Evolutionary conservation across 1,139 yeast species (phyloP), one percentile per base, ranked within the genome.

Genomic region (Candida pseudocylindracea): DNA sequence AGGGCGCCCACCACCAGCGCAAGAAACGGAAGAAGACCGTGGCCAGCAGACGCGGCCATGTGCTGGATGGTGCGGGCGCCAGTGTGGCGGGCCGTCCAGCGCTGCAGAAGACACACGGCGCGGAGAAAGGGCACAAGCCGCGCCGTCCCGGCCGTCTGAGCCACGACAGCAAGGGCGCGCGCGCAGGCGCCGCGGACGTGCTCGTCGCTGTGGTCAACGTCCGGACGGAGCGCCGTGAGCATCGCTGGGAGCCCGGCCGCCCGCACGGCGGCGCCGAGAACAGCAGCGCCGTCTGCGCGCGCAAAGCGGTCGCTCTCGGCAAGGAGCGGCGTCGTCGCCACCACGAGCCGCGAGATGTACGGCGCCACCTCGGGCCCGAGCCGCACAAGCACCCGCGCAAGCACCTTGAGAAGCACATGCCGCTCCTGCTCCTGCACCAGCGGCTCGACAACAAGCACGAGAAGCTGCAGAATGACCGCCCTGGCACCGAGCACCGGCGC

Each of bases 81-180:
- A 0, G 94, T 80, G 41, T 80, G 93, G 32, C 93, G 67, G 1
- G 93, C 85, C 42, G 69, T 69, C 91, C 93, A 76, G 35, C 72
- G 69, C 45, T 74, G 78, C 0, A 93, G 76, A 35, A 63, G 63
- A 35, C 91, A 72, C 2, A 81, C 91, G 0, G 95, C 94, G 37
- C 63, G 67, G 28, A 88, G 49, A 46, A 88, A 83, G 1, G 95
- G 95, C 11, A 88, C 45, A 33, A 81, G 50, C 3, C 67, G 55
- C 2, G 67, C 71, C 8, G 83, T 55, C 1, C 96, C 95, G 26
- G 83, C 50, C 0, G 94, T 69, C 34, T 70, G 67, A 1, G 93
- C 85, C 2, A 79, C 88, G 6, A 83, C 78, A 0, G 96, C 94
- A 49, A 85, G 61, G 0, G 85, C 69, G 36, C 91, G 56, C 0